Percentiles rank a stretch among this genome's conserved stretches.
These are phyloP conservation scores for Medicago arabica DNA, from an alignment of 306 rosid species.

Conservation along the genomic window DNA sequence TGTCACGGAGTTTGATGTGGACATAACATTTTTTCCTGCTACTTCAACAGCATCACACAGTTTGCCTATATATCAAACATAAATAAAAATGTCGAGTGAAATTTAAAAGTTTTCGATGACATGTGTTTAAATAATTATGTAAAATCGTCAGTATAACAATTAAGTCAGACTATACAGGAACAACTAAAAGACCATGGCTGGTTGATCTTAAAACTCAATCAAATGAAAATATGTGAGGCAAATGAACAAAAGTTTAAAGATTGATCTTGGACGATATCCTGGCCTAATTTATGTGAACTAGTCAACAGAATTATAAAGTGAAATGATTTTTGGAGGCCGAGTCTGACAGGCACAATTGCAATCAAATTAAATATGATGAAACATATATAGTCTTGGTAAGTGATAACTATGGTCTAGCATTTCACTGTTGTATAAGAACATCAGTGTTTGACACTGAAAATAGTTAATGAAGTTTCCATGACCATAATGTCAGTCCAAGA, in stretches of 20 bases:
- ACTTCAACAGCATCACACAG: constrained; percentile 93
- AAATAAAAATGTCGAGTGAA: constrained; percentile 20
- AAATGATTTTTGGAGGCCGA: background rate
- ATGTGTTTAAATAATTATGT: constrained; percentile 12
- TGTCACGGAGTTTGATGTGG: constrained; percentile 87
- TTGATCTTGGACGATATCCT: constrained; percentile 1
- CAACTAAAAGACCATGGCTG: constrained; percentile 12
- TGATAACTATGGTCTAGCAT: constrained; percentile 7
- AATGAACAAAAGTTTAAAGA: constrained; percentile 14
- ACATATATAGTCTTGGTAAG: background rate
- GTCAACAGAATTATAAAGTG: background rate
- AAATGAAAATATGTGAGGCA: background rate
- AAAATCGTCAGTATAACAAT: constrained; percentile 5
- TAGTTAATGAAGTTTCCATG: background rate
- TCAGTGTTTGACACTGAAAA: constrained; percentile 5
- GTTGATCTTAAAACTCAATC: constrained; percentile 25
- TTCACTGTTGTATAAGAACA: background rate
- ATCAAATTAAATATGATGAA: constrained; percentile 23
- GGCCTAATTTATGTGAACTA: background rate
- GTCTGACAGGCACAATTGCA: background rate
- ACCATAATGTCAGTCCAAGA: background rate
- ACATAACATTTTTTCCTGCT: constrained; percentile 88
- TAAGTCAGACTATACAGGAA: background rate
- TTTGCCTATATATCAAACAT: constrained; percentile 58
- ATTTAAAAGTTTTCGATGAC: background rate